Conservation (phyloP, 202 grass and related monocot genomes). For the Digitaria exilis region DNA sequence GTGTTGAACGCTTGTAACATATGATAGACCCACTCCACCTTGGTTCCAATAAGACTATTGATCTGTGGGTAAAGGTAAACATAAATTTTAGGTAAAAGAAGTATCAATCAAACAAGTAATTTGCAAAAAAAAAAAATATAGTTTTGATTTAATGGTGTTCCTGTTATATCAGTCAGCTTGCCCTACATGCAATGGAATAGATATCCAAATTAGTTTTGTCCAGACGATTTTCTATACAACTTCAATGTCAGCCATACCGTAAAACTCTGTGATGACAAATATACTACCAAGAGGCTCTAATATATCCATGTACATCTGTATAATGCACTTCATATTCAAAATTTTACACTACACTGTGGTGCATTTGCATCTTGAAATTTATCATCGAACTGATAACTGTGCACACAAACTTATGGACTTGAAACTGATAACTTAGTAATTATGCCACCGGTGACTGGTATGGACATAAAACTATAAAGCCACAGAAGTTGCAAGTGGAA, state of each 20-base stretch:
- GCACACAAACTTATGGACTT: conserved; percentile 1
- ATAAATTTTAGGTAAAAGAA: conserved; percentile 34
- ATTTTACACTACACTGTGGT: not conserved
- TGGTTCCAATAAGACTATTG: conserved; percentile 92
- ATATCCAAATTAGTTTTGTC: not conserved
- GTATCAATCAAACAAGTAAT: not conserved
- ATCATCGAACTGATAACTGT: not conserved
- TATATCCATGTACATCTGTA: not conserved
- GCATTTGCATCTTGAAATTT: not conserved
- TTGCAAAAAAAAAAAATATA: not conserved
- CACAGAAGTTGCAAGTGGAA: not conserved
- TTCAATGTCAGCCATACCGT: not conserved
- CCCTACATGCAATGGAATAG: not conserved
- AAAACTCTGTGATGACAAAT: not conserved
- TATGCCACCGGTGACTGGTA: not conserved
- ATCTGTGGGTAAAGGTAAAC: conserved; percentile 56
- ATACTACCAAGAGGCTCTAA: not conserved
- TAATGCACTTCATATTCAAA: not conserved
- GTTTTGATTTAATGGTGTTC: not conserved
- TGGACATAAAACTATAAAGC: conserved; percentile 13
- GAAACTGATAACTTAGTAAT: not conserved
- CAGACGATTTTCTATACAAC: not conserved
- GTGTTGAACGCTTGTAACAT: conserved; percentile 92
- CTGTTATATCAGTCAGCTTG: not conserved
- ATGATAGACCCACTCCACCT: conserved; percentile 96